Conservation (phyloP, 768 basidiomycete species). For the Lentinula edodes region DNA sequence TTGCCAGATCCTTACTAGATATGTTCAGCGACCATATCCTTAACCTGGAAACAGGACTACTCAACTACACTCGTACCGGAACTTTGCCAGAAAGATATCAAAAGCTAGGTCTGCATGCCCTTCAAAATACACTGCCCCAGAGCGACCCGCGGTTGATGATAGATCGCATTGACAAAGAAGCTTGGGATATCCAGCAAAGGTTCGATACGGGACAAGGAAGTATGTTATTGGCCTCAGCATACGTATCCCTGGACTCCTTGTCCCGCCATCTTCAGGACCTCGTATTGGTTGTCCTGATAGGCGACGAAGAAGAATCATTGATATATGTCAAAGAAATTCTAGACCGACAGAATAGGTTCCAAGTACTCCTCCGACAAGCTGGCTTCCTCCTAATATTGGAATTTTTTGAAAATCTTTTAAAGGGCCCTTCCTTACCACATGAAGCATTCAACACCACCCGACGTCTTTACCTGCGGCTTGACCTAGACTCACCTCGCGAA, state of each 20-base stretch:
- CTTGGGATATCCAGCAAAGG: neutral
- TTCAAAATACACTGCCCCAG: neutral
- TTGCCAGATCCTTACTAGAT: constrained; percentile 28
- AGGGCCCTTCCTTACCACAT: constrained; percentile 18
- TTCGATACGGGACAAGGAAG: neutral
- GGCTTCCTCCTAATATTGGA: constrained; percentile 25
- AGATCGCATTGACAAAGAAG: neutral
- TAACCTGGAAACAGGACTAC: constrained; percentile 18
- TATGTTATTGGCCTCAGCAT: constrained; percentile 3
- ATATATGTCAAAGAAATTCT: constrained; percentile 17
- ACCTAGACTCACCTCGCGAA: neutral
- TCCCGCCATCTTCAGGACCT: constrained; percentile 9
- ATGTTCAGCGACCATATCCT: constrained; percentile 22
- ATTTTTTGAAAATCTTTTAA: constrained; percentile 18
- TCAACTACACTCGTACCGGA: constrained; percentile 11
- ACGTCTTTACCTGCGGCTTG: constrained; percentile 27
- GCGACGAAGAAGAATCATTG: constrained; percentile 11
- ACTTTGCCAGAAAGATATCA: neutral
- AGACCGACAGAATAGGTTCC: constrained; percentile 14
- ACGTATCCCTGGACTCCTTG: constrained; percentile 14
- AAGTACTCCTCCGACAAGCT: constrained; percentile 21
- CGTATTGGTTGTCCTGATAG: constrained; percentile 10
- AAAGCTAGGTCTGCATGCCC: neutral
- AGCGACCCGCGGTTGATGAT: neutral
- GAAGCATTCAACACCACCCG: constrained; percentile 34